These are phyloP conservation scores for Globisporangium perplexum DNA, from an alignment of 352 stramenopile species.

Conservation along the genomic window DNA sequence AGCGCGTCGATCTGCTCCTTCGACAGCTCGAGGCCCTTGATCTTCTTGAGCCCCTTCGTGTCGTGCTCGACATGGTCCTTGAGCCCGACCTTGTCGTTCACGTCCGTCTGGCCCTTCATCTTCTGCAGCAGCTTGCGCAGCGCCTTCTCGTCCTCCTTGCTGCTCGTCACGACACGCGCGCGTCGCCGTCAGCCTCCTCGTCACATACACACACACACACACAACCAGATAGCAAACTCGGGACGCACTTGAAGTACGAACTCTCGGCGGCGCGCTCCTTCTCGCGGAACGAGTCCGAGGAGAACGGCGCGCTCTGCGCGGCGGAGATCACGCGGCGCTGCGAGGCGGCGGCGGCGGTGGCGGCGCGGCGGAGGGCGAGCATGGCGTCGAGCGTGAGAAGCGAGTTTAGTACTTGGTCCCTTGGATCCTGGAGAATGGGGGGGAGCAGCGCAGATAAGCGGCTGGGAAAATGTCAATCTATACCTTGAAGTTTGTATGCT, in stretches of 20 bases:
- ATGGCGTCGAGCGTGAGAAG: conserved; percentile 26
- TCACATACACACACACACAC: background rate
- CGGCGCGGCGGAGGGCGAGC: conserved; percentile 61
- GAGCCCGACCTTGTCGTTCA: conserved; percentile 43
- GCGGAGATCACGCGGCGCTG: conserved; percentile 45
- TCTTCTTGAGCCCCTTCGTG: conserved; percentile 62
- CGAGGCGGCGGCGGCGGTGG: conserved; percentile 21
- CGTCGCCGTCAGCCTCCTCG: background rate
- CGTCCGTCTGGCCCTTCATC: conserved; percentile 79
- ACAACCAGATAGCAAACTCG: background rate
- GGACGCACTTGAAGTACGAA: conserved; percentile 82
- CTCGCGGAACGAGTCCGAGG: conserved; percentile 36
- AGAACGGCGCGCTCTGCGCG: conserved; percentile 39
- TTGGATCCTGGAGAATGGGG: too few relatives aligned
- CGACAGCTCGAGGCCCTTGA: conserved; percentile 54
- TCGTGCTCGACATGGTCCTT: conserved; percentile 78
- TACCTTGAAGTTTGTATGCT: too few relatives aligned
- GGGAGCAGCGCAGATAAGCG: too few relatives aligned
- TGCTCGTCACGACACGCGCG: conserved; percentile 20
- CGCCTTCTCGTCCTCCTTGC: conserved; percentile 84
- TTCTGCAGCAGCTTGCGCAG: conserved; percentile 86
- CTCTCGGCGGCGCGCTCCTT: conserved; percentile 77
- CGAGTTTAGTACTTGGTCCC: background rate
- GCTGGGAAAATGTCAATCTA: too few relatives aligned
- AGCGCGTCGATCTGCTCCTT: conserved; percentile 70